Percentiles rank a stretch among this genome's conserved stretches.
These are phyloP conservation scores for Dictyostelium discoideum DNA, from an alignment of 78 protist species.

Conservation along the genomic window DNA sequence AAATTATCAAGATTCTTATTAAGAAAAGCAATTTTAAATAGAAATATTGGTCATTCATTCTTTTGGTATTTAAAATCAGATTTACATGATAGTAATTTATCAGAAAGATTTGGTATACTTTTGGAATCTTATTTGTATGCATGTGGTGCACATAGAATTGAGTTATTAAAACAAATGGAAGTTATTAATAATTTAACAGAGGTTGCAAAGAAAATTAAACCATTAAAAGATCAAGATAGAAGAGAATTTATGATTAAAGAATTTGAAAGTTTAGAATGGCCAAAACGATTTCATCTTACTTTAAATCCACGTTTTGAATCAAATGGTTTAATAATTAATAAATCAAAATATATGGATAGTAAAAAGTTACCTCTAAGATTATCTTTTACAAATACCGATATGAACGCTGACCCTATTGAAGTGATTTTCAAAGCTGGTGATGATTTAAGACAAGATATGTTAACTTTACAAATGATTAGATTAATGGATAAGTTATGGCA, in stretches of 20 bases:
- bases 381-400: constrained; percentile 82
- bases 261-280: constrained; percentile 55
- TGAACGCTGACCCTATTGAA: constrained; percentile 43
- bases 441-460: constrained; percentile 94
- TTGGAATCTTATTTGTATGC: constrained; percentile 91
- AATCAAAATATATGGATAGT: constrained; percentile 91
- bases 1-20: constrained; percentile 84
- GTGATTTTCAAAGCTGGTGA: constrained; percentile 95
- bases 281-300: constrained; percentile 77
- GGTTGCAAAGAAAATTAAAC: constrained; percentile 60
- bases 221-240: constrained; percentile 51
- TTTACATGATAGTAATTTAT: constrained; percentile 75
- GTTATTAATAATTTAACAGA: constrained; percentile 32
- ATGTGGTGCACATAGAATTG: constrained; percentile 84
- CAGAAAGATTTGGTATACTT: constrained; percentile 92
- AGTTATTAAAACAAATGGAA: constrained; percentile 44
- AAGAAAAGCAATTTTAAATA: constrained; percentile 65
- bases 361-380: constrained; percentile 90
- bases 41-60: constrained; percentile 83
- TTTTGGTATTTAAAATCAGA: constrained; percentile 94
- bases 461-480: constrained; percentile 92
- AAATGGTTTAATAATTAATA: constrained; percentile 73
- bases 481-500: constrained; percentile 90
- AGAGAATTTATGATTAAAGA: constrained; percentile 52
- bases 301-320: constrained; percentile 70